Evolutionary conservation across 1,284 basidiomycete genomes (phyloP), one percentile per base, ranked within the genome.

Genomic region (Phellinidium pouzarii): DNA sequence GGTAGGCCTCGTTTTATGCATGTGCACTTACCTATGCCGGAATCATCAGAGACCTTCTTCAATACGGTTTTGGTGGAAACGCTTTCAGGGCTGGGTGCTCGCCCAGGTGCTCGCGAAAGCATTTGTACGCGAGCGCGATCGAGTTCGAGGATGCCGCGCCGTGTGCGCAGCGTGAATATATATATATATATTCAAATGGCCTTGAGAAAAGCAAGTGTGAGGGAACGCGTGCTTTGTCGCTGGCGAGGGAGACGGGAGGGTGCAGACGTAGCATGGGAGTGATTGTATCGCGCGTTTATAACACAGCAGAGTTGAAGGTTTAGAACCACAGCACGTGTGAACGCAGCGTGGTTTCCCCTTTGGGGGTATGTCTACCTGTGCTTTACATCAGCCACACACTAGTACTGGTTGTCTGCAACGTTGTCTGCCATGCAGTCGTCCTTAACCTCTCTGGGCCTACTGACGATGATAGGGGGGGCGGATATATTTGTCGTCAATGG

Each of bases 41-140:
- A 37, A 14, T 37, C 53, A 40, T 50, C 46, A 11, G 47, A 29
- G 20, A 38, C 11, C 19, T 44, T 50, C 8, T 45, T 54, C 42
- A 11, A 38, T 9, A 40, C 17, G 7, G 17, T 25, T 49, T 48
- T 46, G 25, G 20, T 47, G 4, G 31, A 34, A 14, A 44, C 49
- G 36, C 44, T 42, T 51, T n/a, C n/a, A n/a, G 29, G 44, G 48
- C 49, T 31, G 46, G 19, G 26, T 40, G 22, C 29, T 23, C 44
- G 48, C 9, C 22, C 44, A 3, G 37, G 37, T 14, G 37, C 52
- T 19, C n/a, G 36, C 34, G 25, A 34, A 12, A 29, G 25, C 48
- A 50, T 50, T 19, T 22, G 48, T 6, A 42, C 26, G 7, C 34
- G 41, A 31, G 19, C 42, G 40, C 22, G 46, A 26, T 41, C 45